Conservation (phyloP, 371 early-diverging fungal genomes). For the Mucor plumbeus region DNA sequence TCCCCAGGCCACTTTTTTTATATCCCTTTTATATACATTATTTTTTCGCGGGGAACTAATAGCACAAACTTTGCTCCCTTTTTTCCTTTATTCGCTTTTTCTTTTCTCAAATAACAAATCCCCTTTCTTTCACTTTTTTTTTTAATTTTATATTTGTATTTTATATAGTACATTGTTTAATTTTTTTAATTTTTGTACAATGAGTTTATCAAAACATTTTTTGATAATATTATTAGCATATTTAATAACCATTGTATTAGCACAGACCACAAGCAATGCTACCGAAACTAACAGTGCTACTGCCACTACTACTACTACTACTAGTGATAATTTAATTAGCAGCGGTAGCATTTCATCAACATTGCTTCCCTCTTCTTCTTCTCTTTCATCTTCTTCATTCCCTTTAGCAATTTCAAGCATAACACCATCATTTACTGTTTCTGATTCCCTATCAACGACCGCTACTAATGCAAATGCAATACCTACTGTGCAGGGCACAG, state of each 20-base stretch:
- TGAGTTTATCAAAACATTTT: neutral
- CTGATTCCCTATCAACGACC: neutral
- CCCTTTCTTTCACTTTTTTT: conserved; percentile 11
- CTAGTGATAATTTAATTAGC: neutral
- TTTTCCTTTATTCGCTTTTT: conserved; percentile 3
- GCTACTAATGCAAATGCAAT: conserved; percentile 8
- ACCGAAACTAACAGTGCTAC: neutral
- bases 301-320: conserved; percentile 5
- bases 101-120: neutral
- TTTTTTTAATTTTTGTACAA: neutral
- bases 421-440: neutral
- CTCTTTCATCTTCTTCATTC: neutral
- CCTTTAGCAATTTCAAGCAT: neutral
- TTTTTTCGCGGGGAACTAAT: conserved; percentile 13
- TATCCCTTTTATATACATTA: neutral
- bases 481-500: conserved; percentile 34
- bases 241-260: neutral
- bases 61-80: conserved; percentile 3
- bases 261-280: conserved; percentile 2
- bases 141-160: neutral
- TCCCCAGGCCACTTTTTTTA: conserved; percentile 3
- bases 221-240: neutral
- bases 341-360: conserved; percentile 2
- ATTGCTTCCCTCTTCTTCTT: neutral
- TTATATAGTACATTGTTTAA: neutral